Conservation (phyloP, 2,329 filamentous ascomycete species). For the Falciphora oryzae region DNA sequence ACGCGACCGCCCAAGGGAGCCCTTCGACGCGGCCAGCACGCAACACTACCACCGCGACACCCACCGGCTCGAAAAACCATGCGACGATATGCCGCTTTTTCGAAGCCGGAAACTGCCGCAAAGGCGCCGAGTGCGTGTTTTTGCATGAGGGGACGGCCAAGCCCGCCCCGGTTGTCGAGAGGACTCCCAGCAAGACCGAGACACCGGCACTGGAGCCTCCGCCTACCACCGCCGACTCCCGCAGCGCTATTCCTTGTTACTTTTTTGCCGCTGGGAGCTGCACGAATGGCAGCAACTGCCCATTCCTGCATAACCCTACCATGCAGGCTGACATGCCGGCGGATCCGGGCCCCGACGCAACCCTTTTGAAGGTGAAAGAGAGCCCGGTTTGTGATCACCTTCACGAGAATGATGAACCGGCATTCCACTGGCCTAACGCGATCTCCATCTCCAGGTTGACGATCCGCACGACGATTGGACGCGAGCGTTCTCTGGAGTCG, state of each 20-base stretch:
- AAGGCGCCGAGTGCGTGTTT: background rate
- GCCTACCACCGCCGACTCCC: background rate
- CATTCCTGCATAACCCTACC: constrained; percentile 5
- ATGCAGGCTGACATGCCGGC: background rate
- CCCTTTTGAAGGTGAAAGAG: too few species aligned
- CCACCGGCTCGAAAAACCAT: too few species aligned
- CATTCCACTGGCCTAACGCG: too few species aligned
- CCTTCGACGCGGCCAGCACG: too few species aligned
- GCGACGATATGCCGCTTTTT: background rate
- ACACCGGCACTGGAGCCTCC: too few species aligned
- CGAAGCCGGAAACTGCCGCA: background rate
- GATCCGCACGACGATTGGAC: constrained; percentile 11
- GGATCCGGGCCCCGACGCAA: background rate
- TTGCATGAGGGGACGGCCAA: background rate
- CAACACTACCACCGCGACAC: too few species aligned
- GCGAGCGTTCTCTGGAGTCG: constrained; percentile 21
- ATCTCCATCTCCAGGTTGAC: constrained; percentile 4
- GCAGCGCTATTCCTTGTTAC: background rate
- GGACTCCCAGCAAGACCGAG: too few species aligned
- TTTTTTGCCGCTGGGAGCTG: constrained; percentile 9
- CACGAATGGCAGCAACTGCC: constrained; percentile 10
- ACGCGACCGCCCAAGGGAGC: background rate
- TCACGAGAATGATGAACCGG: too few species aligned
- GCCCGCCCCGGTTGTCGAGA: too few species aligned
- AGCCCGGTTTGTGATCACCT: too few species aligned